phyloP scores from a whole-genome alignment of 495 filamentous ascomycete genomes.

The Hypoxylon rickii region DNA sequence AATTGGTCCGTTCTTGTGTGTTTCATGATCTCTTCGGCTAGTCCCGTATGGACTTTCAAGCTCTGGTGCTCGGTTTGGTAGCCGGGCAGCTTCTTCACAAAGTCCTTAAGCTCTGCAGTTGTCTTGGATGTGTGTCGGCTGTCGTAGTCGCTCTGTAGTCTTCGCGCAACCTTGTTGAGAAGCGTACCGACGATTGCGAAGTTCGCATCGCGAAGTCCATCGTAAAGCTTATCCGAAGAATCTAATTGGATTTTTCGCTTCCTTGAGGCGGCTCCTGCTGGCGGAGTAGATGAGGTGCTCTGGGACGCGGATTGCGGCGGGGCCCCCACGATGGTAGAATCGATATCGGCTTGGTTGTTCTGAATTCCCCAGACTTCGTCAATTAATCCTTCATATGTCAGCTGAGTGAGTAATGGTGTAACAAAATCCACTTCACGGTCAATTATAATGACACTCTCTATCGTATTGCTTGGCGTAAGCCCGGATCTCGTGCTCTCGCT shows the following conservation, averaged over 20 bases:
- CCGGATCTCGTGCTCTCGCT: conserved; percentile 65
- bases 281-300: conserved; percentile 51
- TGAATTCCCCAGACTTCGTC: conserved; percentile 92
- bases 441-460: conserved; percentile 91
- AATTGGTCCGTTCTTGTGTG: conserved; percentile 87
- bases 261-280: conserved; percentile 48
- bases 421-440: conserved; percentile 94
- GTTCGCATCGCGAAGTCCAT: conserved; percentile 87
- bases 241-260: conserved; percentile 93
- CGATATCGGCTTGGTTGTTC: conserved; percentile 89
- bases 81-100: conserved; percentile 86
- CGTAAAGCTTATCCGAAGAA: conserved; percentile 86
- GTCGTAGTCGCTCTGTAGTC: conserved; percentile 86
- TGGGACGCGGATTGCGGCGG: conserved; percentile 60
- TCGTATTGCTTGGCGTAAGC: conserved; percentile 81
- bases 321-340: conserved; percentile 84
- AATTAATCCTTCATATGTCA: conserved; percentile 96
- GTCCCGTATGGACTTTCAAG: conserved; percentile 84
- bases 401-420: conserved; percentile 86
- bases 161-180: conserved; percentile 87
- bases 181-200: conserved; percentile 91
- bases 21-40: conserved; percentile 94
- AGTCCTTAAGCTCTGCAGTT: conserved; percentile 85
- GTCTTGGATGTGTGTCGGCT: conserved; percentile 87
- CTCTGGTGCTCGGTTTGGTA: conserved; percentile 95